These are phyloP conservation scores for Prunus salicina DNA, from an alignment of 306 rosid species.

Conservation along the genomic window DNA sequence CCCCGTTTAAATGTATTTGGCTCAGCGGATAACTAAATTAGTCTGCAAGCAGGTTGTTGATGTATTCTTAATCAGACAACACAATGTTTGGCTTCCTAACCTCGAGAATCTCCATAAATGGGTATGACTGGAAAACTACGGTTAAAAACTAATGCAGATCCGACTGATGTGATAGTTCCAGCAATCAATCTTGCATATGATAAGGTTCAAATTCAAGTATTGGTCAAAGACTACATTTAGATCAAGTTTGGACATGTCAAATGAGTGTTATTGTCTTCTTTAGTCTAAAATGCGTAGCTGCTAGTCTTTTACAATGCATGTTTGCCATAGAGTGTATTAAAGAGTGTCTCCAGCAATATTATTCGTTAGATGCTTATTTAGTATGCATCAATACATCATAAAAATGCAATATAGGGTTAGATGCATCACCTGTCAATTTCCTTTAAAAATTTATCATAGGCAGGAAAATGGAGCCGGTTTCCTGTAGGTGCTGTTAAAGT, in stretches of 20 bases:
- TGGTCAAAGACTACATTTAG: not conserved
- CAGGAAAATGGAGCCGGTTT: constrained; percentile 77
- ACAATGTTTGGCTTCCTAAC: not conserved
- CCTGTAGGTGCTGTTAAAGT: constrained; percentile 73
- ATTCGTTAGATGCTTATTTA: not conserved
- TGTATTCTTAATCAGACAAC: not conserved
- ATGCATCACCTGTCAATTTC: constrained; percentile 64
- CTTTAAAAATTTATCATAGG: constrained; percentile 66
- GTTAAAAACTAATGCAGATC: too few relatives aligned
- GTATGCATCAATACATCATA: not conserved
- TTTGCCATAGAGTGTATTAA: not conserved
- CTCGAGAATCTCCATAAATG: too few relatives aligned
- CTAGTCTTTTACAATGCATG: not conserved
- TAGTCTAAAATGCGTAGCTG: not conserved
- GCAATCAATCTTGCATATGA: too few relatives aligned
- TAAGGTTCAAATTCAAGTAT: not conserved
- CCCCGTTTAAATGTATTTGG: not conserved
- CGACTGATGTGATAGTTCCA: too few relatives aligned
- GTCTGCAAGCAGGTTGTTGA: not conserved
- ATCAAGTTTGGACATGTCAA: not conserved
- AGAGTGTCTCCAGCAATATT: not conserved
- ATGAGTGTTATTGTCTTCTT: not conserved
- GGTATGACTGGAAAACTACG: too few relatives aligned
- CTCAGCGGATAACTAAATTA: not conserved
- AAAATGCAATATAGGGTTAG: constrained; percentile 7